Percentiles rank a stretch among this genome's conserved stretches.
Evolutionary conservation across 1,284 basidiomycete species (phyloP).

Genomic region (Phellopilus nigrolimitatus): DNA sequence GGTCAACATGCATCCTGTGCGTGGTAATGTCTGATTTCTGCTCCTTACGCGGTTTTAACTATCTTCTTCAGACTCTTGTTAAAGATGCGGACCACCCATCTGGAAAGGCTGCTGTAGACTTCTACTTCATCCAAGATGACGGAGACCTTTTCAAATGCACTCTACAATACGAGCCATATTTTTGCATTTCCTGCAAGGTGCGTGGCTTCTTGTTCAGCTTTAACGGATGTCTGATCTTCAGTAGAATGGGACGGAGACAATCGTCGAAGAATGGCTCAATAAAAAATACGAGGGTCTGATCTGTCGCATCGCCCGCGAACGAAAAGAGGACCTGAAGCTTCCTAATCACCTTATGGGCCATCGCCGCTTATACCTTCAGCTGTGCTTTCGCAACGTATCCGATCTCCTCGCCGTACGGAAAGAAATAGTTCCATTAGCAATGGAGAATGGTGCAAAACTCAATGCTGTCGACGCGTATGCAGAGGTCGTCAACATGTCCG

Average conservation of each 20-base stretch:
- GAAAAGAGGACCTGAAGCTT: conserved; percentile 92
- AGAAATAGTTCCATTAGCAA: conserved; percentile 87
- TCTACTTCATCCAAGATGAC: conserved; percentile 97
- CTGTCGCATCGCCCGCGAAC: conserved; percentile 70
- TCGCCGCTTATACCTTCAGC: conserved; percentile 81
- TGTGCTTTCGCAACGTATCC: conserved; percentile 89
- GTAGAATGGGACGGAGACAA: conserved; percentile 82
- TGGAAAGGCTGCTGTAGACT: conserved; percentile 90
- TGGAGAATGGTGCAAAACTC: conserved; percentile 88
- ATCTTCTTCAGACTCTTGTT: conserved; percentile 61
- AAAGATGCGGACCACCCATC: conserved; percentile 78
- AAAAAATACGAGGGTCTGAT: conserved; percentile 92
- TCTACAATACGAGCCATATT: conserved; percentile 91
- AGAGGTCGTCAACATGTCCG: conserved; percentile 86
- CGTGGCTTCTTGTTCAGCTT: conserved; percentile 12
- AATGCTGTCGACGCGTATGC: conserved; percentile 97
- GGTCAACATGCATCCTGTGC: conserved; percentile 96
- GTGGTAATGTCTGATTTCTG: too few relatives aligned
- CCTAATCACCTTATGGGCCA: conserved; percentile 97
- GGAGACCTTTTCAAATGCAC: conserved; percentile 96
- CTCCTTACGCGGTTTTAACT: too few relatives aligned
- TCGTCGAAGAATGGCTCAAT: conserved; percentile 93
- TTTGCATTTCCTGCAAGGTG: conserved; percentile 88
- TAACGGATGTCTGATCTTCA: conserved; percentile 3
- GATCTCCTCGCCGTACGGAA: conserved; percentile 87